Evolutionary conservation across 148 eudicot genomes (phyloP).

Genomic region (Amaranthus palmeri): DNA sequence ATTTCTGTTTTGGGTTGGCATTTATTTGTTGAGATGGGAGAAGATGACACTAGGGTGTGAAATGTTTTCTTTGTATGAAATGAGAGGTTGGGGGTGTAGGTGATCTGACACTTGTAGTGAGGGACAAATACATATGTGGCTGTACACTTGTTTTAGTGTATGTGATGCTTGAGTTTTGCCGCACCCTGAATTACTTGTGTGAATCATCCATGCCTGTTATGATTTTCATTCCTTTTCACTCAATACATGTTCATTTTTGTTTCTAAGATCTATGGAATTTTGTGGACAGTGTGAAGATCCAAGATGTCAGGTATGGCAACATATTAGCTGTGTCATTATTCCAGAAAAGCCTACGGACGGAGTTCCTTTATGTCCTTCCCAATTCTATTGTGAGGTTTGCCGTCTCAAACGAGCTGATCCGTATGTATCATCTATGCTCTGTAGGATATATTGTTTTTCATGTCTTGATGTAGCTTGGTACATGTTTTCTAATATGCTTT

Average conservation of each 20-base stretch:
- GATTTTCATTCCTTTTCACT: background rate
- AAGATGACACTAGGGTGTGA: no score
- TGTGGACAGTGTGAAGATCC: conserved; percentile 59
- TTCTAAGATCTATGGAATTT: conserved; percentile 15
- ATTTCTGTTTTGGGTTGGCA: no score
- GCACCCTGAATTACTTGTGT: no score
- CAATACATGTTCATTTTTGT: background rate
- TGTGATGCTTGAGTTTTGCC: no score
- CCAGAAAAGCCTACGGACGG: conserved; percentile 67
- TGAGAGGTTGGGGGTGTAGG: no score
- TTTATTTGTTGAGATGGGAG: no score
- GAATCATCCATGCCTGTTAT: no score
- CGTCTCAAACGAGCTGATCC: conserved; percentile 69
- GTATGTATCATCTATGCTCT: conserved; percentile 36
- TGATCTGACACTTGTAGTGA: no score
- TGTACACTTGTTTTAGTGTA: no score
- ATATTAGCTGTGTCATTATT: conserved; percentile 56
- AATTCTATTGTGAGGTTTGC: conserved; percentile 67
- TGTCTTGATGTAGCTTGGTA: background rate
- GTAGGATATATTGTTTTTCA: background rate
- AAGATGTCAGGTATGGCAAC: conserved; percentile 65
- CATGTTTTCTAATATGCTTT: background rate
- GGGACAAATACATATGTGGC: no score
- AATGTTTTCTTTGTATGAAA: no score
- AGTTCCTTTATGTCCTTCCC: conserved; percentile 37